A percentile compares a stretch with the other conserved stretches of the same genome.
phyloP scores from a whole-genome alignment of 2,329 filamentous ascomycete species.

The Apiospora sp. region DNA sequence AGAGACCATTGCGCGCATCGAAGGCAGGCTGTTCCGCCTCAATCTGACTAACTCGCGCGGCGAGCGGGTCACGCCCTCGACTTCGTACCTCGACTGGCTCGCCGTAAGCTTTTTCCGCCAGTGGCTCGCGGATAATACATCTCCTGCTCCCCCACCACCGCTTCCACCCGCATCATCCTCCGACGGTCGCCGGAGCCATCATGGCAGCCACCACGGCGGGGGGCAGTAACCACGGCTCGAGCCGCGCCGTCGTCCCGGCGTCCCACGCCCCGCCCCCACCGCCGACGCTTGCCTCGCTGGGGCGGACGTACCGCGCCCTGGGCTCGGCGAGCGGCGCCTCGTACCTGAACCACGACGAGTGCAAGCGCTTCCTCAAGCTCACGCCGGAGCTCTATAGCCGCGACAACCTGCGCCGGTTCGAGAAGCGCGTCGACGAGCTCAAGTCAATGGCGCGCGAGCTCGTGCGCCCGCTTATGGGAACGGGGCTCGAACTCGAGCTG shows the following conservation, averaged over 20 bases:
- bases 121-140: conserved; percentile 91
- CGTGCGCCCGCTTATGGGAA: conserved; percentile 86
- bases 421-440: conserved; percentile 86
- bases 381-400: conserved; percentile 83
- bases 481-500: conserved; percentile 82
- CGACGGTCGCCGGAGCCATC: conserved; percentile 26
- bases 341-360: conserved; percentile 85
- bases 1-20: conserved; percentile 80
- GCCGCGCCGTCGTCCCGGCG: conserved; percentile 34
- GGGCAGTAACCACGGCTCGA: conserved; percentile 19
- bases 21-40: conserved; percentile 82
- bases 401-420: conserved; percentile 86
- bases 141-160: conserved; percentile 59
- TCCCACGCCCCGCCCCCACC: conserved; percentile 43
- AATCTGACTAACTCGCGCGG: conserved; percentile 80
- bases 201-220: not conserved
- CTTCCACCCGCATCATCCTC: conserved; percentile 29
- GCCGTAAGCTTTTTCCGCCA: conserved; percentile 87
- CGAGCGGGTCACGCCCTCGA: conserved; percentile 81
- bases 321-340: conserved; percentile 66
- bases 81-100: conserved; percentile 88
- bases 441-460: conserved; percentile 84
- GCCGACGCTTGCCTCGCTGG: conserved; percentile 65
- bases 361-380: conserved; percentile 88
- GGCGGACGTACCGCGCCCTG: conserved; percentile 80